Percentiles rank a stretch among this genome's conserved stretches.
Evolutionary conservation across 345 rosid species (phyloP).

Genomic region (Excoecaria cochinchinensis): DNA sequence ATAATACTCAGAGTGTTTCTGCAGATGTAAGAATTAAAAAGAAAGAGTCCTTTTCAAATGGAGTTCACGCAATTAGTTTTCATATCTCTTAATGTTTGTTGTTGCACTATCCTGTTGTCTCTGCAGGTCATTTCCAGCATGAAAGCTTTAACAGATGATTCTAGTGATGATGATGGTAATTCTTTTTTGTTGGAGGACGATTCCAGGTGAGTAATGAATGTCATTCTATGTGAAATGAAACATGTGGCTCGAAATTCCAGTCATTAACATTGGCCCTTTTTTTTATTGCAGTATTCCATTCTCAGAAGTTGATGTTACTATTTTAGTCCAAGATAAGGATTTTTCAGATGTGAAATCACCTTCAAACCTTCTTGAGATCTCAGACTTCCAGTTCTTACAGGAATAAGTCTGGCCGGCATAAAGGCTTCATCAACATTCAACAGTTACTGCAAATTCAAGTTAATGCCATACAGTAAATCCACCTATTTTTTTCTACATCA

Average conservation of each 20-base stretch:
- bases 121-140: constrained; percentile 25
- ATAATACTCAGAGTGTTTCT: constrained; percentile 26
- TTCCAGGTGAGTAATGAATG: constrained; percentile 22
- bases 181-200: constrained; percentile 25
- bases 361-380: constrained; percentile 21
- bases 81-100: neutral
- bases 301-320: constrained; percentile 25
- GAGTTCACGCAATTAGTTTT: neutral
- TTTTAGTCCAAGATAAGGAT: constrained; percentile 23
- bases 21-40: constrained; percentile 23
- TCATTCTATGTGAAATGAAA: neutral
- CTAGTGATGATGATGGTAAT: constrained; percentile 6
- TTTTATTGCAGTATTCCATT: constrained; percentile 31
- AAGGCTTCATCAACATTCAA: neutral
- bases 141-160: constrained; percentile 20
- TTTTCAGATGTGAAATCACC: constrained; percentile 31
- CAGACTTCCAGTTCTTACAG: constrained; percentile 33
- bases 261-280: neutral
- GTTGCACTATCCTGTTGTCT: neutral
- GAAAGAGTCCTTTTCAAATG: neutral
- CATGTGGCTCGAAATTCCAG: neutral
- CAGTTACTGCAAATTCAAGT: constrained; percentile 2
- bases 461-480: constrained; percentile 30
- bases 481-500: constrained; percentile 4
- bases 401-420: constrained; percentile 22